Evolutionary conservation across 1,284 basidiomycete genomes (phyloP), one percentile per base, ranked within the genome.

Genomic region (Sporisorium reilianum): DNA sequence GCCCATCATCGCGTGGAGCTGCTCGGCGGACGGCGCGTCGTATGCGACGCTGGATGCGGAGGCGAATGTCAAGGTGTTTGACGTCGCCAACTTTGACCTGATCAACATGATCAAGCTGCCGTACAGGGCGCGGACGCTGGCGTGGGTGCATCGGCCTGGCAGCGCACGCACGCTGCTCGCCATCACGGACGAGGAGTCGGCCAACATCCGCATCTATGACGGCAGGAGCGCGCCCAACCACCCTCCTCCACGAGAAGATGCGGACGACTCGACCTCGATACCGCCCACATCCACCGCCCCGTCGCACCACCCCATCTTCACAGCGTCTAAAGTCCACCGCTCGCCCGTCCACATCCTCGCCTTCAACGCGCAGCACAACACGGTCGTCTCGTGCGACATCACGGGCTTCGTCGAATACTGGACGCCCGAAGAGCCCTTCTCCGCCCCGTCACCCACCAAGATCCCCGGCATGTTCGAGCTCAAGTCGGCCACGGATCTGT

Each of bases 71-170:
- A 95, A 98, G 84, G 92, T 99, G 30, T 99, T 98, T 84, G 97
- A 99, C 84, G 94, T 99, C 1, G 89, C 97, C 76, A 98, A 98
- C 86, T 97, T 97, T 85, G 94, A 99, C 85, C 97, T 99, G 92
- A 99, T 99, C 85, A 99, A 98, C 85, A 98, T 98, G 87, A 89
- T 99, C 70, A 93, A 94, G 80, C 87, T 99, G 8, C 70, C 68
- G 14, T 79, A 61, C 70, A 79, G 64, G 41, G 75, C 64, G 6
- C 55, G 77, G 8, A 65, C 74, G 0, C 28, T 64, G 16, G 70
- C 64, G 82, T 99, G 95, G 96, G 91, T 98, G 5, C 96, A 98
- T 85, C 88, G 88, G 60, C 89, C 91, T 22, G 94, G 95, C 36
- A 91, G 95, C 75, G 94, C 93, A 0, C 92, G 94, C 81, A 90